Evolutionary conservation across 371 early-diverging fungal species (phyloP), one percentile per base, ranked within the genome.

Genomic region (Mucor irregularis): DNA sequence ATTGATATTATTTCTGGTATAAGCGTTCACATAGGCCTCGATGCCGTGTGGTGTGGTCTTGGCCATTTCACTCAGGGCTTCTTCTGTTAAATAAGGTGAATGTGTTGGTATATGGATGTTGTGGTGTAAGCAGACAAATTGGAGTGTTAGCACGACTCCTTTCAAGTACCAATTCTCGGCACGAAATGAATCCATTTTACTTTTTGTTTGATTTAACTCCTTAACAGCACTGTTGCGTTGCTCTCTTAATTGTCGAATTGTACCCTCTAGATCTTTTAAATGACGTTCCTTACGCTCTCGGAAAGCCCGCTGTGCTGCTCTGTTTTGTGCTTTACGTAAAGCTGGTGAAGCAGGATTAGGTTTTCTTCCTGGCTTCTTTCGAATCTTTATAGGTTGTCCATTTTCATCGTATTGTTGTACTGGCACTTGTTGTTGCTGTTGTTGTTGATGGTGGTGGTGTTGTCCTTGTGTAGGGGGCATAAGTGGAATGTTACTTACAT

Each of bases 241-340:
- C 30, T 86, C 84, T 29, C 81, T 69, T 24, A 90, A 66, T n/a
- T 78, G 77, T 43, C 79, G 73, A 51, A 90, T 85, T 3, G 81
- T 76, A 24, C 61, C 69, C 58, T 90, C 90, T 13, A 90, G 67
- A 7, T 83, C 76, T 25, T 76, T 66, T 13, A 89, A 60, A 47
- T 90, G 86, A n/a, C 78, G 64, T 61, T 90, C 88, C 66, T 88
- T 89, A 40, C 90, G 84, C 63, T 90, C 88, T 16, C 90, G 76
- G 58, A 90, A 90, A 1, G 90, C 90, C 2, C 90, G 68, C 60
- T 90, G 90, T 0, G 90, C 90, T 7, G 89, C 90, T 31, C 90
- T 64, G 64, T 90, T 90, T 62, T 90, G 90, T 4, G 88, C 90
- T 47, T 88, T 90, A 33, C 90, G 83, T 43, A 88, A 73, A 7